Evolutionary conservation across 2,329 filamentous ascomycete genomes (phyloP).

Genomic region (Lachnellula arida): DNA sequence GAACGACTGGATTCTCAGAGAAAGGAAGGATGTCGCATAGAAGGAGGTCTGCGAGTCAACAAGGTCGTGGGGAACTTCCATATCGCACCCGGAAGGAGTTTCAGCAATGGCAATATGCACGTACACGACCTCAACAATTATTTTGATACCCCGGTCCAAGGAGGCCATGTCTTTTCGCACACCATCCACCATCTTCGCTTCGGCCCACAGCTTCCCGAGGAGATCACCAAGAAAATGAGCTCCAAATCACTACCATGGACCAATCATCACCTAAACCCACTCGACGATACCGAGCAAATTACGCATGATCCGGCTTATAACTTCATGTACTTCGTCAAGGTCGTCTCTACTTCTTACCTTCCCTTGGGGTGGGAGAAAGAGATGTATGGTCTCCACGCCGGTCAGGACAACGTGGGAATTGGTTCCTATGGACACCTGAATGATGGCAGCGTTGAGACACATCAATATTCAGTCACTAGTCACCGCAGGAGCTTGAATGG

Average conservation of each 20-base stretch:
- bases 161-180: slow-evolving; percentile 84
- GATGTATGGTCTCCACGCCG: slow-evolving; percentile 34
- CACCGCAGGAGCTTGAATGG: slow-evolving; percentile 86
- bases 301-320: slow-evolving; percentile 84
- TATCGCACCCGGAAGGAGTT: slow-evolving; percentile 90
- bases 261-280: slow-evolving; percentile 86
- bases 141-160: slow-evolving; percentile 65
- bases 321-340: slow-evolving; percentile 99
- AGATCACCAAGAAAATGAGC: slow-evolving; percentile 57
- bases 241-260: slow-evolving; percentile 62
- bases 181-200: slow-evolving; percentile 85
- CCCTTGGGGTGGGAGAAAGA: slow-evolving; percentile 76
- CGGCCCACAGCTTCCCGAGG: slow-evolving; percentile 81
- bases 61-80: slow-evolving; percentile 99
- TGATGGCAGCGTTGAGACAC: slow-evolving; percentile 86
- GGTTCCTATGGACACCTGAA: slow-evolving; percentile 62
- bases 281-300: slow-evolving; percentile 73
- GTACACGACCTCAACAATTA: slow-evolving; percentile 97
- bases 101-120: slow-evolving; percentile 95
- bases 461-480: slow-evolving; percentile 97
- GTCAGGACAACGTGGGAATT: slow-evolving; percentile 54
- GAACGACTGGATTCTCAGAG: slow-evolving; percentile 85
- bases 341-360: slow-evolving; percentile 92
- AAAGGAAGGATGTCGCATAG: slow-evolving; percentile 88
- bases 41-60: slow-evolving; percentile 89